Base-by-base conservation (phyloP, 2,329 filamentous ascomycete genomes). In the Cercospora berteroae region DNA sequence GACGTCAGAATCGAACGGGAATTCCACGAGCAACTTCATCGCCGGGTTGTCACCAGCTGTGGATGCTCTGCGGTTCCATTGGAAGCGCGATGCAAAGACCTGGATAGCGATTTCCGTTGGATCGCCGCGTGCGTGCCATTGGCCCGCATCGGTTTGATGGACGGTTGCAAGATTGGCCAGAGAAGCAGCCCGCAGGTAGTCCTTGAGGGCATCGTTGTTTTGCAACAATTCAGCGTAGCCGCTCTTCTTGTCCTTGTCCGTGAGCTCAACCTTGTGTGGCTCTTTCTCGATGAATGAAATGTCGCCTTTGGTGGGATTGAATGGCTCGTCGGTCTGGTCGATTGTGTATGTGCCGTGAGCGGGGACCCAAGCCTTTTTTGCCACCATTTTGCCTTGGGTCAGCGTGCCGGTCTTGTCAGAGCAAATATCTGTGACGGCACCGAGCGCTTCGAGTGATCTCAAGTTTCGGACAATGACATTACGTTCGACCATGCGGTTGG, bases 51-150 rank as follows among this genome's bases (percentile, higher is more conserved):
- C 72, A 18, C 74, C 74, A 39, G 70, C 65, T 12, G 71, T 68
- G n/a, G 73, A 75, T 20, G 69, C 71, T 25, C 73, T 69, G 44
- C 74, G 65, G 63, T 76, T 76, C 72, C 74, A 75, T 25, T 73
- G 70, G 75, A 92, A 92, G 12, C 90, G 86, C 50, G 85, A 86
- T 8, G 89, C 88, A 74, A 92, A 91, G 0, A 92, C 90, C 72
- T 92, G 89, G 56, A 92, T 90, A 1, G 90, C 89, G 68, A 92
- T 90, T 72, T 92, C 90, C 1, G 89, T 91, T 0, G 88, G 88
- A 70, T 90, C 88, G 50, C 88, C 89, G 58, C 87, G 85, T 29
- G 86, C 87, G 64, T 86, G 83, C 89, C 89, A 91, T 63, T 83
- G 79, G 29, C 85, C 82, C n/a, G 83, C 81, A 13, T 86, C 81